Evolutionary conservation across 1,284 basidiomycete genomes (phyloP), one percentile per base, ranked within the genome.

Genomic region (Cutaneotrichosporon dermatis): DNA sequence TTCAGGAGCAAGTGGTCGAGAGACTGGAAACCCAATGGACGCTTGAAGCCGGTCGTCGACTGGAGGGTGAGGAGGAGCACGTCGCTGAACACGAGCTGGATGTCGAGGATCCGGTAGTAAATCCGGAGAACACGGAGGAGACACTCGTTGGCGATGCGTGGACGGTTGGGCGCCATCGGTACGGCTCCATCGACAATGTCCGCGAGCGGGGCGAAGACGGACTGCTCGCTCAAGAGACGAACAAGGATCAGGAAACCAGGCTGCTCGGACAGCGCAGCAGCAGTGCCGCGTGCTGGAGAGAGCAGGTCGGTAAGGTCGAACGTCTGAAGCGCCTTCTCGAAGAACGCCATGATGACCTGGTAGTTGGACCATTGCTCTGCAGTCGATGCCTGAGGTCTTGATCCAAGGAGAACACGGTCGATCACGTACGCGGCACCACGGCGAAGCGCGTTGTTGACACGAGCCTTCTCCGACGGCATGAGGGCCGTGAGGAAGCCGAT

Each of bases 11-110:
- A 86, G 72, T 92, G 87, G 75, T 95, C 90, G 65, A 95, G 83
- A 8, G 66, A 66, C 55, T 73, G 68, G 49, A 74, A 59, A 6
- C 65, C 67, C n/a, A 70, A 57, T 0, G 75, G 75, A 46, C 70
- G 65, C 46, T 68, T 69, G 67, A 74, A 72, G 4, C 69, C 67
- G 13, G 68, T 49, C 1, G 69, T 65, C 48, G 92, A 87, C 7
- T 84, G 79, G 6, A 95, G 82, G 4, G 89, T 79, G 3, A 93
- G 90, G 10, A 96, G 80, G 50, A 97, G 84, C n/a, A 94, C 86
- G 61, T 97, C 92, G 49, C 93, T 81, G 80, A 95, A 98, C 54
- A 91, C 83, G 55, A 90, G 86, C 74, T 98, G 93, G 37, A 93
- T 82, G 58, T 91, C 88, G 57, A 97, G 80, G 0, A 90, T 84